A percentile compares a stretch with the other conserved stretches of the same genome.
phyloP scores from a whole-genome alignment of 2,329 filamentous ascomycete species.

The Fusarium dimerum region DNA sequence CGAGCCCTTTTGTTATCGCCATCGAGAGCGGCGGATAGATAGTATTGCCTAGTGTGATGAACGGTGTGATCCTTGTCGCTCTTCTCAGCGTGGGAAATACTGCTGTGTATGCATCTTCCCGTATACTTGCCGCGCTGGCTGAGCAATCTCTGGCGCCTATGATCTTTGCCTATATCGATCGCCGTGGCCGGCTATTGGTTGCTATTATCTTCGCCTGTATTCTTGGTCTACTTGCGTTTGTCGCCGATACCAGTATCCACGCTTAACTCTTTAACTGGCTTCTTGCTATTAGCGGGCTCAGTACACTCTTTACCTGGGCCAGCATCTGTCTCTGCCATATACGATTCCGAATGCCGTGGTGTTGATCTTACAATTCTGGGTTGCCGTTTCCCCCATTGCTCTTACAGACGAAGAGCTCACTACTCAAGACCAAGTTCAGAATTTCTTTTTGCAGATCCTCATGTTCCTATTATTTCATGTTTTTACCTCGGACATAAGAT shows the following conservation, averaged over 20 bases:
- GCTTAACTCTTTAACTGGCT: conserved; percentile 76
- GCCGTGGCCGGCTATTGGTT: conserved; percentile 76
- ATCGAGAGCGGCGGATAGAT: conserved; percentile 81
- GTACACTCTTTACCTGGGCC: conserved; percentile 76
- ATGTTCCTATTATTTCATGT: conserved; percentile 65
- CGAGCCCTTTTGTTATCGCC: conserved; percentile 91
- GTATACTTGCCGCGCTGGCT: conserved; percentile 84
- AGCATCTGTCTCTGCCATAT: conserved; percentile 88
- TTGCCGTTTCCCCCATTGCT: conserved; percentile 73
- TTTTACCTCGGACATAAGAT: conserved; percentile 78
- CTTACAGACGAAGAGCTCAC: conserved; percentile 43
- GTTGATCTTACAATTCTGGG: conserved; percentile 84
- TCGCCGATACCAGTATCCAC: conserved; percentile 65
- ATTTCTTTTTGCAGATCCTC: conserved; percentile 74
- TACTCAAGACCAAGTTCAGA: conserved; percentile 49
- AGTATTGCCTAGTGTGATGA: conserved; percentile 84
- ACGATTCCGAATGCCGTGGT: conserved; percentile 77
- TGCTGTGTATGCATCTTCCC: conserved; percentile 85
- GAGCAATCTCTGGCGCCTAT: conserved; percentile 83
- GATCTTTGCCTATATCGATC: conserved; percentile 79
- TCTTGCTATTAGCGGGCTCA: conserved; percentile 70
- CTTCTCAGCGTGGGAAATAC: conserved; percentile 92
- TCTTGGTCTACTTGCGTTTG: conserved; percentile 75
- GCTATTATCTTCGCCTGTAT: conserved; percentile 68
- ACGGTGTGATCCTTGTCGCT: conserved; percentile 86